Base-by-base conservation (phyloP, 2,329 filamentous ascomycete genomes). In the Diaporthe citrichinensis region DNA sequence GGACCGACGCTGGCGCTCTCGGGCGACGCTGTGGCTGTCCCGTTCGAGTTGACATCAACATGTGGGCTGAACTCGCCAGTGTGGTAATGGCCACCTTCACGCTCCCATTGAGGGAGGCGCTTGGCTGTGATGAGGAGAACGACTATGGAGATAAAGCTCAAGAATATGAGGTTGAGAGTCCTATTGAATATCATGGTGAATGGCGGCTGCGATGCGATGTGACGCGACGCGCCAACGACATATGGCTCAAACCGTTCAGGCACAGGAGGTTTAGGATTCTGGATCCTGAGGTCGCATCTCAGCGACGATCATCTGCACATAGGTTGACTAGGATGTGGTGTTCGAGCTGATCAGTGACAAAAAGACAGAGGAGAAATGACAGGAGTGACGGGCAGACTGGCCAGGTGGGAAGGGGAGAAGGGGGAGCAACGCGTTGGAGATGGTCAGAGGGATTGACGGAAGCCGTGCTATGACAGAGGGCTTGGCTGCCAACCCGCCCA, bases 51-150 rank as follows among this genome's bases (percentile, higher is more conserved):
- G 39, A 44, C 62, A 25, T 31, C 76, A 23, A 77, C 74, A n/a
- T 76, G 75, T 75, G 69, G 74, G 62, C 76, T 71, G 68, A 77
- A 74, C 17, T 72, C 67, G 25, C 77, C 77, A 15, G 75, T 71
- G 61, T 76, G 77, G 73, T 82, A 82, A 72, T 80, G 81, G 53
- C 80, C 77, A 15, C 80, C 79, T 25, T 82, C 81, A 39, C 82
- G 73, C 34, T 79, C 81, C 78, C 82, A 81, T 55, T 79, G 79
- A 23, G 78, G 78, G 10, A 85, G 78, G 23, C 82, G 80, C 36
- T 78, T 80, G 31, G 82, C 82, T 3, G 82, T 81, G 74, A 85
- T 68, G 62, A 85, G 78, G 17, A 86, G 77, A 46, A 82, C 76
- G 36, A 81, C 78, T 31, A 82, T 58, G 49, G 82, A 82, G 39